Base-by-base conservation (phyloP, 192 early-diverging fungal species). In the Coemansia sp. region DNA sequence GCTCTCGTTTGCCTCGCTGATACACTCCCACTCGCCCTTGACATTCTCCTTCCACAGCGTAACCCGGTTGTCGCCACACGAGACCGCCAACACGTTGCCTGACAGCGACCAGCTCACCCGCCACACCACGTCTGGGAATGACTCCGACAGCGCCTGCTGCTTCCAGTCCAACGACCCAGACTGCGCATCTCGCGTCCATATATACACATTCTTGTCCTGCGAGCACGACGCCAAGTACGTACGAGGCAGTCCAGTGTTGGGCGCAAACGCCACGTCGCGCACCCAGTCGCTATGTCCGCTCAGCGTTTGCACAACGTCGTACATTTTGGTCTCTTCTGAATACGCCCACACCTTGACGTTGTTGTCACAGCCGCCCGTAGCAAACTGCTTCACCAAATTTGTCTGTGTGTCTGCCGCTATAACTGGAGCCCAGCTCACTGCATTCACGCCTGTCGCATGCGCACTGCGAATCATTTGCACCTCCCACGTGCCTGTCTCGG, bases 241-340 rank as follows among this genome's bases (percentile, higher is more conserved):
- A 73, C 87, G 88, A 35, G 93, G 88, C 4, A 97, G 83, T 1
- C 97, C 97, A 67, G 96, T 86, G 73, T 90, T 95, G 23, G 97
- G 97, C 27, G 97, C 96, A 82, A 90, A 99, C 7, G 95, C 89
- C 45, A 99, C 92, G 76, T 99, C 97, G 24, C 97, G 87, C 14
- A 99, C 95, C 97, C 97, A 99, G 73, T 99, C 96, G 25, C 89
- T 83, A 73, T 99, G 97, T 2, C 92, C 93, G 50, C 94, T 90
- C 41, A 99, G 84, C 6, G 78, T 84, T 5, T 85, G 85, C 45
- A 92, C 89, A 65, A 93, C 89, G 60, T 90, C 91, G 87, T 90
- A 96, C 2, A 76, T 71, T 70, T 89, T 89, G 37, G 82, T 85
- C n/a, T 93, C 91, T 53, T 95, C 93, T 5, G 56, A 69, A n/a